Base-by-base conservation (phyloP, 495 filamentous ascomycete genomes). In the Aspergillus saccharolyticus region DNA sequence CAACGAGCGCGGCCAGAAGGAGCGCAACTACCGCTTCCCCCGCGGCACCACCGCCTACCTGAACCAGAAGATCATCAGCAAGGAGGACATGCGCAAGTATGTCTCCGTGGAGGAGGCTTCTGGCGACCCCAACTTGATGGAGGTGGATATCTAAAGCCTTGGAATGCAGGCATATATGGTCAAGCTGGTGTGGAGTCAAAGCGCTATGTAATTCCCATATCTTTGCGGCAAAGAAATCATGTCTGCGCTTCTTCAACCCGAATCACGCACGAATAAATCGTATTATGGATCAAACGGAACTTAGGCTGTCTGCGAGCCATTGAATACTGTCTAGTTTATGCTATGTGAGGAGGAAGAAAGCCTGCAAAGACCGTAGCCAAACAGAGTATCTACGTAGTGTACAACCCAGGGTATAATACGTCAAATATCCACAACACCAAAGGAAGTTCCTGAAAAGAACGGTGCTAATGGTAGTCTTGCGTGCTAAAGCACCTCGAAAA, bases 51-150 rank as follows among this genome's bases (percentile, higher is more conserved):
- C 95, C 7, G 92, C 93, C 17, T 88, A 88, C 59, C 78, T 99
- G 63, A 91, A 95, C 69, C 89, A 99, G 82, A 93, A 90, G 78
- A 78, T 97, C 57, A 92, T 97, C 61, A 89, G 80, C 65, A 91
- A 87, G 75, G 88, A 92, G 73, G 91, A 97, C 63, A 88, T 99
- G 66, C 88, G 87, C 69, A 96, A 96, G 72, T 97, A 90, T 73
- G 88, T 97, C 54, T 94, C 89, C 12, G 86, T 99, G 47, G 87
- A 96, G 62, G 94, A 96, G 62, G 69, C 97, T 56, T 75, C 74
- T 42, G 76, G 75, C 22, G 76, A 80, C 60, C 78, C 78, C 21
- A 84, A 85, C 63, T 68, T 81, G 25, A 99, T 99, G 95, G 95
- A 99, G 66, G 84, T 99, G 39, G 94, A 97, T 75, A 68, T 78